phyloP scores from a whole-genome alignment of 768 basidiomycete species.

The Russula dissimulans region DNA sequence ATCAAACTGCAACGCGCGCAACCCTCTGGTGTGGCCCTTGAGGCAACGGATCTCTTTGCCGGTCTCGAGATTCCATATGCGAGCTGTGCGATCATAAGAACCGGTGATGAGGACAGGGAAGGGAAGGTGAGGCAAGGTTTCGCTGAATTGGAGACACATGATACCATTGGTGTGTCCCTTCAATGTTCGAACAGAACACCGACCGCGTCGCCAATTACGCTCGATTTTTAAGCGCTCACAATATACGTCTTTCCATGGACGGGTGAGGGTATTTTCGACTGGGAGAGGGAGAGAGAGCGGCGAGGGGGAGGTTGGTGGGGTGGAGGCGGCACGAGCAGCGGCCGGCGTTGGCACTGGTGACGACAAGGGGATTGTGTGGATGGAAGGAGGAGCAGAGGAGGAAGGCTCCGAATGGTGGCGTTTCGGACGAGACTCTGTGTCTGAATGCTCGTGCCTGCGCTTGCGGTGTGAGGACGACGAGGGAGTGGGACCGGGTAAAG shows the following conservation, averaged over 20 bases:
- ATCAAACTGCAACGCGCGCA: conserved; percentile 92
- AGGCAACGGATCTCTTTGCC: conserved; percentile 77
- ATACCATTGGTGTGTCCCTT: conserved; percentile 93
- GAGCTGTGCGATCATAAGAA: conserved; percentile 88
- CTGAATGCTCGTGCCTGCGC: conserved; percentile 30
- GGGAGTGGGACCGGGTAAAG: conserved; percentile 24
- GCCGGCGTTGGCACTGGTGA: conserved; percentile 3
- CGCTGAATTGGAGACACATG: conserved; percentile 94
- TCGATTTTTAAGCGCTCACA: conserved; percentile 94
- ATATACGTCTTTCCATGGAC: conserved; percentile 98
- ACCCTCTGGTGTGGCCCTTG: conserved; percentile 84
- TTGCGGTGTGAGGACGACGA: conserved; percentile 27
- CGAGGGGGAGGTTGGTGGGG: not conserved
- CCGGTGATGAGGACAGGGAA: conserved; percentile 97
- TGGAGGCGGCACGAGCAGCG: not conserved
- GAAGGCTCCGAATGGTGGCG: conserved; percentile 5
- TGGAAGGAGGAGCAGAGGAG: not conserved
- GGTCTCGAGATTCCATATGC: conserved; percentile 95
- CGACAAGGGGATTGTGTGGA: not conserved
- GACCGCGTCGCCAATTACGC: conserved; percentile 93
- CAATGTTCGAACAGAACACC: conserved; percentile 74
- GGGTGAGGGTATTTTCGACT: conserved; percentile 39
- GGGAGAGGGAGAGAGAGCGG: conserved; percentile 13
- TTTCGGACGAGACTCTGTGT: conserved; percentile 9
- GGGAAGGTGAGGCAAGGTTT: conserved; percentile 68